These are phyloP conservation scores for Chrysanthemum lavandulifolium DNA, from an alignment of 129 eudicot genomes.

Conservation along the genomic window DNA sequence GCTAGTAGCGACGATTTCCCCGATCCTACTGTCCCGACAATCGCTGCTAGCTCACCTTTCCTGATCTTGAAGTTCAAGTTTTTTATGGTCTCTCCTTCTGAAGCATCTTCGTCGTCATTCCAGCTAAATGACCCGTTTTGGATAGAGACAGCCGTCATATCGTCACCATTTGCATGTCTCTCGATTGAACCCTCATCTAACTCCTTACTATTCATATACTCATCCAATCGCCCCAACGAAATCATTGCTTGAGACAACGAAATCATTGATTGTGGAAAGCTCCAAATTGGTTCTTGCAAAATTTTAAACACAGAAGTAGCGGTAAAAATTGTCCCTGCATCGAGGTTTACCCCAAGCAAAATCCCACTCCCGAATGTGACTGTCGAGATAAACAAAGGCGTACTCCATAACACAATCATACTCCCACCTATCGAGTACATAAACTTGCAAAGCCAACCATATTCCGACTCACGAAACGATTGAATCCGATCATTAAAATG, in stretches of 20 bases:
- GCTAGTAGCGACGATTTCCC: conserved; percentile 68
- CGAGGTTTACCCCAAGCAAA: conserved; percentile 34
- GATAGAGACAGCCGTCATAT: conserved; percentile 48
- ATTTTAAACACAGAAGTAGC: conserved; percentile 49
- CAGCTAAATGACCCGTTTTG: conserved; percentile 74
- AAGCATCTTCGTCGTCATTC: conserved; percentile 73
- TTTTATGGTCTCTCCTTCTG: conserved; percentile 42
- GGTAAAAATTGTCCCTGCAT: conserved; percentile 61
- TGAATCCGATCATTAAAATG: conserved; percentile 50
- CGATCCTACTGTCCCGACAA: conserved; percentile 73
- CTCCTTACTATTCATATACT: conserved; percentile 72
- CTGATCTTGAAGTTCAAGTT: conserved; percentile 43
- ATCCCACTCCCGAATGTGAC: conserved; percentile 47
- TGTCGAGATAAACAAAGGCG: conserved; percentile 42
- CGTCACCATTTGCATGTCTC: conserved; percentile 43
- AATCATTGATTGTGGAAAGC: conserved; percentile 59
- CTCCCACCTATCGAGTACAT: conserved; percentile 38
- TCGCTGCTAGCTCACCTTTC: conserved; percentile 65
- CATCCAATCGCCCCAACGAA: conserved; percentile 68
- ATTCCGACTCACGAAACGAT: conserved; percentile 43
- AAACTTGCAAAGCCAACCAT: conserved; percentile 56
- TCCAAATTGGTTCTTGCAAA: conserved; percentile 59
- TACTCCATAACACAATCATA: conserved; percentile 45
- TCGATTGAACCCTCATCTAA: conserved; percentile 65
- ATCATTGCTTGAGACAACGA: conserved; percentile 57